A percentile compares a stretch with the other conserved stretches of the same genome.
Evolutionary conservation across 495 filamentous ascomycete genomes (phyloP).

Genomic region (Ramalina peruviana): DNA sequence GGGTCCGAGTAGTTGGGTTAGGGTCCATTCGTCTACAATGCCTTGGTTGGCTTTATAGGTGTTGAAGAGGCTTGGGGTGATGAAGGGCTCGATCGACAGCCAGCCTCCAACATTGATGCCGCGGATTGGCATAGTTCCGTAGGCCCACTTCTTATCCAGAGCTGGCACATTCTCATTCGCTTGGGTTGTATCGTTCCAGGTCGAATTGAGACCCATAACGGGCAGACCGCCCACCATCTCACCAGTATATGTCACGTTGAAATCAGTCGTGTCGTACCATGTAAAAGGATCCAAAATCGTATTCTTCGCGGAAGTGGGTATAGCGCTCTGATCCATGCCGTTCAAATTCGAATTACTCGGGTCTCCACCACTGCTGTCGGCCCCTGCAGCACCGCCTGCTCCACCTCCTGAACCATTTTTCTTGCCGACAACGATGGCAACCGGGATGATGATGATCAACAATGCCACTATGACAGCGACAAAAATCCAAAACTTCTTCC

Average conservation of each 20-base stretch:
- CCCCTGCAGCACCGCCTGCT: slow-evolving; percentile 10
- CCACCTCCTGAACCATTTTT: slow-evolving; percentile 32
- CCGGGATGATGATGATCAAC: slow-evolving; percentile 57
- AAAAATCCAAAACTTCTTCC: slow-evolving; percentile 20
- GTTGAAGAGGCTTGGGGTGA: slow-evolving; percentile 80
- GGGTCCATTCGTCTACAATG: slow-evolving; percentile 80
- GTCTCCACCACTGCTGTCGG: slow-evolving; percentile 19
- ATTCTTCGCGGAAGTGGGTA: slow-evolving; percentile 55
- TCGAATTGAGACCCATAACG: slow-evolving; percentile 75
- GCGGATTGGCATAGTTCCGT: slow-evolving; percentile 63
- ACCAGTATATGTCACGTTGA: slow-evolving; percentile 89
- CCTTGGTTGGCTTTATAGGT: slow-evolving; percentile 42
- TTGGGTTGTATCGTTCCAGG: slow-evolving; percentile 70
- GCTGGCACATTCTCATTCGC: slow-evolving; percentile 71
- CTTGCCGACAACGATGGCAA: slow-evolving; percentile 58
- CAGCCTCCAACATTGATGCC: slow-evolving; percentile 93
- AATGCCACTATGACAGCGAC: slow-evolving; percentile 39
- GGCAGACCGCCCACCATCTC: slow-evolving; percentile 71
- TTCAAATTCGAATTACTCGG: slow-evolving; percentile 44
- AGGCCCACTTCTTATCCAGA: slow-evolving; percentile 55
- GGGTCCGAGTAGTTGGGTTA: slow-evolving; percentile 54
- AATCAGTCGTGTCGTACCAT: slow-evolving; percentile 84
- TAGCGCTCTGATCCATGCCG: slow-evolving; percentile 41
- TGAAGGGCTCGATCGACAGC: slow-evolving; percentile 89
- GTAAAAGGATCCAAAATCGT: slow-evolving; percentile 79